phyloP scores from a whole-genome alignment of 2,329 filamentous ascomycete species.

The Fusarium armeniacum region DNA sequence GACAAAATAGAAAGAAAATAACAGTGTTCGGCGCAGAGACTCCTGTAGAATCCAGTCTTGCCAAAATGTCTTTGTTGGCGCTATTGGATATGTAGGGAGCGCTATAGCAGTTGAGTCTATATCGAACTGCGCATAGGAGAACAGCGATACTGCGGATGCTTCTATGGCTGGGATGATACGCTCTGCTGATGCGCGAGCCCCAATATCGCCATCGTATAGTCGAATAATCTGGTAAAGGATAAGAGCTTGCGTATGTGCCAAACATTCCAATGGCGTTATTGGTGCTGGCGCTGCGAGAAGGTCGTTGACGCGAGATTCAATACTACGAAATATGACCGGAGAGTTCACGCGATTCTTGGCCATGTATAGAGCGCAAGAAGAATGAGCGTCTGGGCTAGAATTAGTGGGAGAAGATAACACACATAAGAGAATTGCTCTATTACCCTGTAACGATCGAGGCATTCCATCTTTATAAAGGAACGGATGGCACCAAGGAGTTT shows the following conservation, averaged over 20 bases:
- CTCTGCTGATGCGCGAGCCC: constrained; percentile 57
- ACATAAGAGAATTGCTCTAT: neutral
- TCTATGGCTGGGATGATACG: constrained; percentile 54
- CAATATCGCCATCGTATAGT: constrained; percentile 66
- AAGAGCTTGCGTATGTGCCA: constrained; percentile 64
- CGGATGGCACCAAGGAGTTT: constrained; percentile 68
- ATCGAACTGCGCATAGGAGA: constrained; percentile 53
- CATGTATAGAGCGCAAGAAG: constrained; percentile 67
- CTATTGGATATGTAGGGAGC: constrained; percentile 55
- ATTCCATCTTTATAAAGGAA: constrained; percentile 65
- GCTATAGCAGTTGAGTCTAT: constrained; percentile 28
- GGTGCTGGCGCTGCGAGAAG: constrained; percentile 57
- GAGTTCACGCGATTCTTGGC: constrained; percentile 64
- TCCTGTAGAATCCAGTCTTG: constrained; percentile 66
- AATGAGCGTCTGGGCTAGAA: constrained; percentile 61
- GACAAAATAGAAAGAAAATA: constrained; percentile 63
- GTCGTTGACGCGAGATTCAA: constrained; percentile 61
- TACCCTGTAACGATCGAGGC: constrained; percentile 66
- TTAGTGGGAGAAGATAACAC: constrained; percentile 7
- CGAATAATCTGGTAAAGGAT: constrained; percentile 65
- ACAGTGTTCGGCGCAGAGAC: constrained; percentile 65
- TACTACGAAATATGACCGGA: constrained; percentile 62
- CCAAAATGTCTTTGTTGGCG: constrained; percentile 63
- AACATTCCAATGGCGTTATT: constrained; percentile 45
- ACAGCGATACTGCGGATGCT: constrained; percentile 52